Evolutionary conservation across 78 protist genomes (phyloP).

Genomic region (Dictyostelium brefeldianum): DNA sequence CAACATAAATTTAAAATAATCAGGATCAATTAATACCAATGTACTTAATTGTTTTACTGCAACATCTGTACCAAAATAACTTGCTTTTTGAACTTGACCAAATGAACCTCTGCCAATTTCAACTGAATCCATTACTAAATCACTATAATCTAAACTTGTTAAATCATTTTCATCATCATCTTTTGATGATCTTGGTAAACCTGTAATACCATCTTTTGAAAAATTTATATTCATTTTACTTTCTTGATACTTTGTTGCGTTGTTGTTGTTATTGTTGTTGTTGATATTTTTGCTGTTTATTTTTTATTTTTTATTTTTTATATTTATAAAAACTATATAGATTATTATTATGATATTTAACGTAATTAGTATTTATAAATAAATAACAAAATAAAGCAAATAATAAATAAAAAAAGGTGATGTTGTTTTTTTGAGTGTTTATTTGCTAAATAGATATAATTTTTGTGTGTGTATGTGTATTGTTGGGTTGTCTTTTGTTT

Average conservation of each 20-base stretch:
- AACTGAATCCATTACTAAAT: constrained; percentile 37
- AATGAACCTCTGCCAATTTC: constrained; percentile 70
- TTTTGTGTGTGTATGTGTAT: too few relatives aligned
- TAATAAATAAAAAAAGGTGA: not conserved
- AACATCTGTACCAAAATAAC: constrained; percentile 65
- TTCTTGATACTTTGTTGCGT: not conserved
- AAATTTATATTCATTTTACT: constrained; percentile 7
- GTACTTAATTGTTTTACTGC: constrained; percentile 58
- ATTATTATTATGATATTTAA: not conserved
- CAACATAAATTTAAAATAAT: constrained; percentile 64
- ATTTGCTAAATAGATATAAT: too few relatives aligned
- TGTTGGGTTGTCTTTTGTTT: too few relatives aligned
- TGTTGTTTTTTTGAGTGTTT: too few relatives aligned
- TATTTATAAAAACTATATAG: too few relatives aligned
- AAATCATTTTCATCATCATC: constrained; percentile 47
- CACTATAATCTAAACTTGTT: constrained; percentile 12
- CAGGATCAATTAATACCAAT: constrained; percentile 52
- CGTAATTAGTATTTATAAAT: not conserved
- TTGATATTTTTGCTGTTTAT: not conserved
- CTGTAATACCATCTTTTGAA: constrained; percentile 36
- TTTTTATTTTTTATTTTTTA: not conserved
- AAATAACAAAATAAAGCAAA: not conserved
- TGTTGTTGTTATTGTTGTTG: too few relatives aligned
- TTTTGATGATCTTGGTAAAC: constrained; percentile 43
- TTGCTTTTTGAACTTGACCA: constrained; percentile 66